phyloP scores from a whole-genome alignment of 2,329 filamentous ascomycete genomes.

The Rachicladosporium sp. region DNA sequence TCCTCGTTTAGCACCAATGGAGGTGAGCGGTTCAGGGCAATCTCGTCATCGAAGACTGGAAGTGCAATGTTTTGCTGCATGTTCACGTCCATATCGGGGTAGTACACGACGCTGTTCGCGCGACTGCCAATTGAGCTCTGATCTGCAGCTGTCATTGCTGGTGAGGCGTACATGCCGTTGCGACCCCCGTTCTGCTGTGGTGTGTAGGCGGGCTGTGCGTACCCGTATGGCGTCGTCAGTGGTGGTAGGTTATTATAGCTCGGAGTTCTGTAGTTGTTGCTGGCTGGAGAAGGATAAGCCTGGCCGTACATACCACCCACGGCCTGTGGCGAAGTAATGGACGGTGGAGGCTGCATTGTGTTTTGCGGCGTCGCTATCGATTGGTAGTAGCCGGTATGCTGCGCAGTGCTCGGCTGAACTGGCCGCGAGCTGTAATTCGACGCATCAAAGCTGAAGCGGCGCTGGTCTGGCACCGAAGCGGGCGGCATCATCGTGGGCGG shows the following conservation, averaged over 20 bases:
- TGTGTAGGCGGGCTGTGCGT: no score
- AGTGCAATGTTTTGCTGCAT: conserved; percentile 35
- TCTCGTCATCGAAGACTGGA: conserved; percentile 73
- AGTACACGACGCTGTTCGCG: no score
- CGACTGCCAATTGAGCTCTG: conserved; percentile 8
- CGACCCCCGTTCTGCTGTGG: conserved; percentile 4
- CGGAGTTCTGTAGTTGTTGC: conserved; percentile 11
- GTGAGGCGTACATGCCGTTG: conserved; percentile 14
- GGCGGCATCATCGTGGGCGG: conserved; percentile 5
- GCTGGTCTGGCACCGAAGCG: conserved; percentile 2
- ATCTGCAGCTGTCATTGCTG: conserved; percentile 9
- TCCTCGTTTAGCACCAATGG: conserved; percentile 34
- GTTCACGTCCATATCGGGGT: no score
- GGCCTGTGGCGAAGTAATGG: conserved; percentile 10
- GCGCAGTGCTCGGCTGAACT: no score
- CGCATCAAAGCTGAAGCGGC: conserved; percentile 15
- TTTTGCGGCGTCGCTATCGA: neutral
- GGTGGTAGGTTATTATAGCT: conserved; percentile 12
- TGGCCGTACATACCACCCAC: conserved; percentile 11
- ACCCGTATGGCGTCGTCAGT: conserved; percentile 5
- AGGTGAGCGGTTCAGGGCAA: conserved; percentile 68
- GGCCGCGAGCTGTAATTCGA: conserved; percentile 1
- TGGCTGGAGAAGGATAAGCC: conserved; percentile 10
- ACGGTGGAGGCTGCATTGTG: conserved; percentile 18
- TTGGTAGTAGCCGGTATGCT: no score